Evolutionary conservation across 306 rosid genomes (phyloP).

Genomic region (Hippophae rhamnoides): DNA sequence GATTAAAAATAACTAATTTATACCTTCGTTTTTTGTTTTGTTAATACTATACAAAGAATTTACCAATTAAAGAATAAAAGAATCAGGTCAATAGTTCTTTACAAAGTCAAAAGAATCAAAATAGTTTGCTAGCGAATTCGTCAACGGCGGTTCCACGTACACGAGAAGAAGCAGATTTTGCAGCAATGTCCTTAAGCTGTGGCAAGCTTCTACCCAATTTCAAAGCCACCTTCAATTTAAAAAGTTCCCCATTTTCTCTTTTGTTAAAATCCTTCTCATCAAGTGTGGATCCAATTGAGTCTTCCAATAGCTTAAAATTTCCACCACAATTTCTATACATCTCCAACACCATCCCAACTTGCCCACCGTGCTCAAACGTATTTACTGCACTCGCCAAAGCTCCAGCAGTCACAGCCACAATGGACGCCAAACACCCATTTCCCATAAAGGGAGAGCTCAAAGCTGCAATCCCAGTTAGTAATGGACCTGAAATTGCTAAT

Average conservation of each 20-base stretch:
- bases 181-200: conserved; percentile 37
- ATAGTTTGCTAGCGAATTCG: conserved; percentile 65
- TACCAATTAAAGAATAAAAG: not conserved
- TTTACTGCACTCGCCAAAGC: conserved; percentile 40
- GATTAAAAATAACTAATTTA: no score
- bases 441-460: conserved; percentile 37
- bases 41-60: not conserved
- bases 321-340: conserved; percentile 54
- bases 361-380: conserved; percentile 55
- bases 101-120: conserved; percentile 14
- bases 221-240: conserved; percentile 56
- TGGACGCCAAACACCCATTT: conserved; percentile 16
- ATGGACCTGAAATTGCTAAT: conserved; percentile 60
- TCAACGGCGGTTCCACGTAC: conserved; percentile 31
- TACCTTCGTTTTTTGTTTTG: no score
- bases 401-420: conserved; percentile 44
- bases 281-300: conserved; percentile 33
- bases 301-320: conserved; percentile 37
- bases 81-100: not conserved
- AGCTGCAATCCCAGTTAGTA: conserved; percentile 61
- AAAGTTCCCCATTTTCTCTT: conserved; percentile 54
- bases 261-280: conserved; percentile 39
- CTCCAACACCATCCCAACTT: conserved; percentile 70
- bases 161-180: conserved; percentile 35
- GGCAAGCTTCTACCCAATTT: conserved; percentile 58